phyloP scores from a whole-genome alignment of 441 rosid species.

The Sinapis alba region DNA sequence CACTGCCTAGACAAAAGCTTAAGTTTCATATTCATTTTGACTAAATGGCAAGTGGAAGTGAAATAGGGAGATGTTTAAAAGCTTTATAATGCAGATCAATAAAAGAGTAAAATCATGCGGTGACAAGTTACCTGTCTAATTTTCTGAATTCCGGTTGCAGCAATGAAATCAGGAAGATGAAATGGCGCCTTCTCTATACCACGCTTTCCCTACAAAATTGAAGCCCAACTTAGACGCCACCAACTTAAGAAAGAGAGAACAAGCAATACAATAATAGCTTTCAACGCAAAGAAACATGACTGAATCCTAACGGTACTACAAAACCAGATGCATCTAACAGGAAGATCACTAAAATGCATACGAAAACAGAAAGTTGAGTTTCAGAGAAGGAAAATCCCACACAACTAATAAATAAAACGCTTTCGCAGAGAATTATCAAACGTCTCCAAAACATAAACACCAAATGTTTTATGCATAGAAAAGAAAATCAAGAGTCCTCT shows the following conservation, averaged over 20 bases:
- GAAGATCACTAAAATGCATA: conserved; percentile 13
- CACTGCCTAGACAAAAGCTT: not conserved
- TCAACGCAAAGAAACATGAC: not conserved
- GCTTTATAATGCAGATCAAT: not conserved
- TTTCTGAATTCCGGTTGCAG: conserved; percentile 98
- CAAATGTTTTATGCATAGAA: conserved; percentile 25
- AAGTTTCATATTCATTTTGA: not conserved
- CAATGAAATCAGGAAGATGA: conserved; percentile 99
- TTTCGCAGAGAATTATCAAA: conserved; percentile 5
- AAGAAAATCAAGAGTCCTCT: conserved; percentile 54
- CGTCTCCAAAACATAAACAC: conserved; percentile 18
- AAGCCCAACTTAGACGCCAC: conserved; percentile 52
- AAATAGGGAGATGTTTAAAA: not conserved
- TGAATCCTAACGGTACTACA: conserved; percentile 15
- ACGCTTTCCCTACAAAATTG: conserved; percentile 89
- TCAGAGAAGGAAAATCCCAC: conserved; percentile 15
- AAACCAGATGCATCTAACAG: conserved; percentile 20
- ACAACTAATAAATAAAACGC: conserved; percentile 4
- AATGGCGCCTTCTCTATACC: conserved; percentile 99
- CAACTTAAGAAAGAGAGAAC: conserved; percentile 28
- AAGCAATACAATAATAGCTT: conserved; percentile 11
- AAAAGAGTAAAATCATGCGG: not conserved
- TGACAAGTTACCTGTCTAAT: conserved; percentile 82
- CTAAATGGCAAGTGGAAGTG: not conserved
- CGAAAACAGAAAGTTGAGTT: not conserved